Evolutionary conservation across 129 eudicot genomes (phyloP).

Genomic region (Arctium lappa): DNA sequence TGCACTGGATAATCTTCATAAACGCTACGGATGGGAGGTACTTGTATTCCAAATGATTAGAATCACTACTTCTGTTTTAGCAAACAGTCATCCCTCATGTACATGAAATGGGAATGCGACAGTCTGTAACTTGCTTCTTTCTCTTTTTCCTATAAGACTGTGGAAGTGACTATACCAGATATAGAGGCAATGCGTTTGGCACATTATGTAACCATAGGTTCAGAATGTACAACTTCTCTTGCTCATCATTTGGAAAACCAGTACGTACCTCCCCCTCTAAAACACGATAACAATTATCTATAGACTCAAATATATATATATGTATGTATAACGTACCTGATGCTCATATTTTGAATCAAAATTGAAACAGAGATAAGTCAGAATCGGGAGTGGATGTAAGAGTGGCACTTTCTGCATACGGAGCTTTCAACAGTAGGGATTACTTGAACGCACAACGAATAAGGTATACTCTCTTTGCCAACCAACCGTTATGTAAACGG

Average conservation of each 20-base stretch:
- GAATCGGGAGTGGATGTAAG: slow-evolving; percentile 86
- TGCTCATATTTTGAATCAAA: slow-evolving; percentile 7
- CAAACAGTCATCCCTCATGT: background rate
- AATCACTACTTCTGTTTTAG: background rate
- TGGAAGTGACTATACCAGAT: slow-evolving; percentile 82
- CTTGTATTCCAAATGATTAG: background rate
- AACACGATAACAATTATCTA: background rate
- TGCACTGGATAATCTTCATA: slow-evolving; percentile 53
- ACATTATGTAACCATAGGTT: slow-evolving; percentile 86
- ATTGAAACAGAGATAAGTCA: slow-evolving; percentile 43
- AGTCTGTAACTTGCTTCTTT: background rate
- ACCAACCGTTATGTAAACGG: background rate
- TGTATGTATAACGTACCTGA: background rate
- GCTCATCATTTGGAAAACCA: slow-evolving; percentile 50
- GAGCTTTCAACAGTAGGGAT: slow-evolving; percentile 74
- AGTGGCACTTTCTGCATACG: slow-evolving; percentile 78
- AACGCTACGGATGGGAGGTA: slow-evolving; percentile 96
- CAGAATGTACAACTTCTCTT: slow-evolving; percentile 78
- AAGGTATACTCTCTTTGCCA: slow-evolving; percentile 36
- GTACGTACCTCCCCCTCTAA: slow-evolving; percentile 34
- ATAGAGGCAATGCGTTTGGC: slow-evolving; percentile 92
- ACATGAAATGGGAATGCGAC: background rate
- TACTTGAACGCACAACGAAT: slow-evolving; percentile 89
- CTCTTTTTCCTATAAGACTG: slow-evolving; percentile 28
- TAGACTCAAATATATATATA: background rate